Conservation (phyloP, 768 basidiomycete species). For the Tylopilus intermedius region DNA sequence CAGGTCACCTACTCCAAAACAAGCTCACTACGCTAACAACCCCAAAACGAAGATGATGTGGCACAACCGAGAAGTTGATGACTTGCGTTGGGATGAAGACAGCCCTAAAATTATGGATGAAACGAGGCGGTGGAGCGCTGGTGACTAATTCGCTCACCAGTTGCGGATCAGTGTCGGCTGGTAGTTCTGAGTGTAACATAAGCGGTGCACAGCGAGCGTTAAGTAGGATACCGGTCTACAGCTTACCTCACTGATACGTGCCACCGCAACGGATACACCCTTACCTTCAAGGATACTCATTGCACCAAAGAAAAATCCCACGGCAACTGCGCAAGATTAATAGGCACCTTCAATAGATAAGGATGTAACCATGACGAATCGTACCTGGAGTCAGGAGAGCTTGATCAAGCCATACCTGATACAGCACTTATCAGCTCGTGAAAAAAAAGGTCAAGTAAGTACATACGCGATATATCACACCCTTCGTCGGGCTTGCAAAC, state of each 20-base stretch:
- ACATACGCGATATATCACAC: conserved; percentile 58
- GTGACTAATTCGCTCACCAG: conserved; percentile 43
- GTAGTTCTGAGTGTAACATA: conserved; percentile 48
- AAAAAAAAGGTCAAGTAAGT: not conserved
- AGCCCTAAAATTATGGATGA: conserved; percentile 37
- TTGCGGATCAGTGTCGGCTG: conserved; percentile 69
- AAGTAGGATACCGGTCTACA: not conserved
- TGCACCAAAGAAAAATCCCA: conserved; percentile 61
- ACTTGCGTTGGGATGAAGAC: conserved; percentile 75
- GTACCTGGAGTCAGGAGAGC: conserved; percentile 66
- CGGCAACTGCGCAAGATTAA: conserved; percentile 30
- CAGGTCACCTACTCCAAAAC: conserved; percentile 66
- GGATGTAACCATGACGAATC: conserved; percentile 4
- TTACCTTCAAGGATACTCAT: conserved; percentile 83
- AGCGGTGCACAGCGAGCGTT: not conserved
- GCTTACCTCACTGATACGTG: conserved; percentile 39
- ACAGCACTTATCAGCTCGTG: not conserved
- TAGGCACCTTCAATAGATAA: not conserved
- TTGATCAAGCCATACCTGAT: conserved; percentile 79
- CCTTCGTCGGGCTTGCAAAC: conserved; percentile 56
- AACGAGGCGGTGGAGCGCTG: not conserved
- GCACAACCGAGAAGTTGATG: conserved; percentile 74
- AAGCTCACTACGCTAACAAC: conserved; percentile 72
- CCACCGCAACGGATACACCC: conserved; percentile 44
- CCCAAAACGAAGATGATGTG: conserved; percentile 71